A percentile compares a stretch with the other conserved stretches of the same genome.
Conservation (phyloP, 2,329 filamentous ascomycete species). For the Rugonectria rugulosa region DNA sequence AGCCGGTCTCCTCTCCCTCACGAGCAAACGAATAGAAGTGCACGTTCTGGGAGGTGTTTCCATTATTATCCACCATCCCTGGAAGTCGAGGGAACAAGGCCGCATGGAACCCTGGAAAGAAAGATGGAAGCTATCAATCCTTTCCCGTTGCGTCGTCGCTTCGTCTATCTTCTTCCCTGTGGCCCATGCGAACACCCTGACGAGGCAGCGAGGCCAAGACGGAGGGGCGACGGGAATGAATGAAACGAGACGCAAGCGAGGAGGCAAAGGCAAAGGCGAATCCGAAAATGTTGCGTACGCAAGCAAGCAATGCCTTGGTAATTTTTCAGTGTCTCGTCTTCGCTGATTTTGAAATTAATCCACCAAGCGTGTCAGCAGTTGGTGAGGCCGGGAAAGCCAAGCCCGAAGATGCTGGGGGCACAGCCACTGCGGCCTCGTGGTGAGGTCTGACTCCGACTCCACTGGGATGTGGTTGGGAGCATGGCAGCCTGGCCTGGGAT, state of each 20-base stretch:
- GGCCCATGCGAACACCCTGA: background rate
- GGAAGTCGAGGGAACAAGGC: background rate
- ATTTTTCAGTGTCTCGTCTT: no score
- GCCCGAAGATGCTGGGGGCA: slow-evolving; percentile 13
- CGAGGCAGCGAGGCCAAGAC: background rate
- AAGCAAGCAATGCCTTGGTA: no score
- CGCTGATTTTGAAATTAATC: background rate
- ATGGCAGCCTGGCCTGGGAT: slow-evolving; percentile 20
- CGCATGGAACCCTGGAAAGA: background rate
- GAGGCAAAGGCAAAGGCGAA: background rate
- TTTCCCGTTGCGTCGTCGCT: background rate
- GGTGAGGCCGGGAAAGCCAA: slow-evolving; percentile 14
- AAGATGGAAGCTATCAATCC: background rate
- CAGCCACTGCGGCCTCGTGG: slow-evolving; percentile 18
- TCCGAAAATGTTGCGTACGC: background rate
- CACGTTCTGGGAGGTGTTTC: no score
- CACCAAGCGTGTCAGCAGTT: background rate
- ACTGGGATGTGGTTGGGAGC: no score
- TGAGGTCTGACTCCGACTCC: slow-evolving; percentile 4
- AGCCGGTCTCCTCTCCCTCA: background rate
- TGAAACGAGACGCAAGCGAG: background rate
- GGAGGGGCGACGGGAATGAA: background rate
- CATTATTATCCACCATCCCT: background rate
- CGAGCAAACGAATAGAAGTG: background rate
- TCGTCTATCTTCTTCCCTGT: no score